phyloP scores from a whole-genome alignment of 2,329 filamentous ascomycete species.

The Orbilia javanica region DNA sequence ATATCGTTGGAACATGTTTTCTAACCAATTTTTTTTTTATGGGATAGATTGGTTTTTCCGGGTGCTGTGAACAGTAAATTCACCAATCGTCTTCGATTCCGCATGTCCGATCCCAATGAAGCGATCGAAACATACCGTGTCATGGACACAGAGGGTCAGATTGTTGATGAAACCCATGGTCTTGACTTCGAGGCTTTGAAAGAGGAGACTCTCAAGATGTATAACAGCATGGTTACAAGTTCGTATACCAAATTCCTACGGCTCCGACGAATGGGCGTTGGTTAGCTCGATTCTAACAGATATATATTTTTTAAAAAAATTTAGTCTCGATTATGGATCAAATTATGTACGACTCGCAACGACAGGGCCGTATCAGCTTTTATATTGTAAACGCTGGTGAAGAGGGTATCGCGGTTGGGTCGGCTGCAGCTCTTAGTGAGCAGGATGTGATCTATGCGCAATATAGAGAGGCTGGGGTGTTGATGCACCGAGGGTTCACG shows the following conservation, averaged over 20 bases:
- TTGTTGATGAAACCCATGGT: conserved; percentile 79
- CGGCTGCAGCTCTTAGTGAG: conserved; percentile 83
- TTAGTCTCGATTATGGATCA: conserved; percentile 87
- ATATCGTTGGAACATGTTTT: not conserved
- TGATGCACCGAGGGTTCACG: conserved; percentile 87
- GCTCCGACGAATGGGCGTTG: not conserved
- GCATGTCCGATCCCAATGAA: conserved; percentile 77
- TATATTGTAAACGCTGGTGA: conserved; percentile 96
- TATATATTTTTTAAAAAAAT: not conserved
- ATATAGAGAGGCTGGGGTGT: conserved; percentile 93
- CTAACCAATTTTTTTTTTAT: conserved; percentile 9
- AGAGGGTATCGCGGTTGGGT: conserved; percentile 92
- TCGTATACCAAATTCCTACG: conserved; percentile 3
- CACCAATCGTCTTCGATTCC: conserved; percentile 81
- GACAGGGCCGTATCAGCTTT: conserved; percentile 92
- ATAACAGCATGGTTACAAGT: conserved; percentile 74
- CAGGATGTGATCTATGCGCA: conserved; percentile 93
- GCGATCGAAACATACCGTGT: conserved; percentile 92
- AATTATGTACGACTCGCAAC: conserved; percentile 97
- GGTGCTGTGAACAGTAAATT: conserved; percentile 97
- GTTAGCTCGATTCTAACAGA: not conserved
- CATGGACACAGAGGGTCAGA: conserved; percentile 86
- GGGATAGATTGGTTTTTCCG: conserved; percentile 72
- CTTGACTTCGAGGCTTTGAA: conserved; percentile 77
- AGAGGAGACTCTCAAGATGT: conserved; percentile 72